phyloP scores from a whole-genome alignment of 1,139 yeast genomes.

The Protomyces macrosporus region DNA sequence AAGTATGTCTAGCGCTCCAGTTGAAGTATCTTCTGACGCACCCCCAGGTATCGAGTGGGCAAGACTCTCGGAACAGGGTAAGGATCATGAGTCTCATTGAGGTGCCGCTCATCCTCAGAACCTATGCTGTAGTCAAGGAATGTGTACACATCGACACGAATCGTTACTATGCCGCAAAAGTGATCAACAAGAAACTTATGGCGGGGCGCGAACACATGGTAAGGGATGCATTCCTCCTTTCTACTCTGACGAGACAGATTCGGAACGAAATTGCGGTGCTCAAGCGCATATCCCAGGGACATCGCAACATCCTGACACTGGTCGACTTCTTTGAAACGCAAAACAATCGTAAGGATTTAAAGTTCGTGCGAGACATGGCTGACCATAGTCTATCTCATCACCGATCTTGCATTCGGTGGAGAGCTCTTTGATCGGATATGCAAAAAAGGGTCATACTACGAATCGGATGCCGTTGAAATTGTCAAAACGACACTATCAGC shows the following conservation, averaged over 20 bases:
- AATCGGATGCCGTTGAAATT: conserved; percentile 50
- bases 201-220: conserved; percentile 46
- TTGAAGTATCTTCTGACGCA: not conserved
- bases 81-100: not conserved
- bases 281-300: conserved; percentile 46
- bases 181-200: conserved; percentile 44
- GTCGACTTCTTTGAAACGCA: conserved; percentile 67
- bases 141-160: conserved; percentile 43
- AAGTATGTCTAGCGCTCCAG: not conserved
- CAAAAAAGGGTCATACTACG: conserved; percentile 48
- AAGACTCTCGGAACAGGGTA: conserved; percentile 25
- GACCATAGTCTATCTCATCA: conserved; percentile 49
- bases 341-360: conserved; percentile 39
- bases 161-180: conserved; percentile 42
- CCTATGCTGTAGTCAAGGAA: conserved; percentile 35
- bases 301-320: conserved; percentile 57
- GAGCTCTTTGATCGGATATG: conserved; percentile 63
- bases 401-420: conserved; percentile 64
- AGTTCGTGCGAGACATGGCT: not conserved
- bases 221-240: not conserved
- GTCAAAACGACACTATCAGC: conserved; percentile 48
- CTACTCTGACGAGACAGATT: conserved; percentile 33
- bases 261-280: conserved; percentile 55
- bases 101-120: not conserved
- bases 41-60: conserved; percentile 5